Evolutionary conservation across 257 asterid species (phyloP), one percentile per base, ranked within the genome.

Genomic region (Penstemon davidsonii): DNA sequence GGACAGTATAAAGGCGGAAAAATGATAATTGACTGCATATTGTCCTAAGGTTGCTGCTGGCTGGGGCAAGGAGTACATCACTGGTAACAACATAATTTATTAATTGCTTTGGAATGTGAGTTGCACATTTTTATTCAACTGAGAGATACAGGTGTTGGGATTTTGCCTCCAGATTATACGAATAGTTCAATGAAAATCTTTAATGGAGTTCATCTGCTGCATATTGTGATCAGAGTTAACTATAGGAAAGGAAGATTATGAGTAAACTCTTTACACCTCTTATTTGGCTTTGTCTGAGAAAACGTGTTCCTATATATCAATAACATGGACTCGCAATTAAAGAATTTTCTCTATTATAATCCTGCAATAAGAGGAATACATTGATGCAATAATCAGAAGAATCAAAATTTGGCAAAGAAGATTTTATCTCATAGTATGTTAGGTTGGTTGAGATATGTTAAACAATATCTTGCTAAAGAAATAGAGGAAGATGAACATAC

Each of bases 401-500:
- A 18, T 37, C 36, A 13, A 7, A 56, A 56, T 25, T 25, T 25
- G 7, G 41, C n/a, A 8, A 4, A 19, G 62, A 1, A 6, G 18
- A 8, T 8, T 9, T 3, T 46, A 10, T 4, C 15, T 58, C 62
- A 58, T n/a, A 8, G 18, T 55, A 7, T 55, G 11, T 0, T 57
- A 33, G 57, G 33, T 60, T 44, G 39, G 39, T 12, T 53, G 18
- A 61, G 62, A 43, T 8, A 36, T 9, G 5, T 5, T 45, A 3
- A 5, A 19, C 44, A 37, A 4, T 57, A 46, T 33, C 18, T 63
- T 69, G 58, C 51, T 50, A 45, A 54, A 13, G 53, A 55, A 52
- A 13, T 65, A 71, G 56, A 19, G 59, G 41, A 45, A 67, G 56
- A 36, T 74, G 64, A 60, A 59, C 15, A 8, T 44, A 39, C 33